These are phyloP conservation scores for Backusella mclennaniae DNA, from an alignment of 192 early-diverging fungal species.

Conservation along the genomic window DNA sequence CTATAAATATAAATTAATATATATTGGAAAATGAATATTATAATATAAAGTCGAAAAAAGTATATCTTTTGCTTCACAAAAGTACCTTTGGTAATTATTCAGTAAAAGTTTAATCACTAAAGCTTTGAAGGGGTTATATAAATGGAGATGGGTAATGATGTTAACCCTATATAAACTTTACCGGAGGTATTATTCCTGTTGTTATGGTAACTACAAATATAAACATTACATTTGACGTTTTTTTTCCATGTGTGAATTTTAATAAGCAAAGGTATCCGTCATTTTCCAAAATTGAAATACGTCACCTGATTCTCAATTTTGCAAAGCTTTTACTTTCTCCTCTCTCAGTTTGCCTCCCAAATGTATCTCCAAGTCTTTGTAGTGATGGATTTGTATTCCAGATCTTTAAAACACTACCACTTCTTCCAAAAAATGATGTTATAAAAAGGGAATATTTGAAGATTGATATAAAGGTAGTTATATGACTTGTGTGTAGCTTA, in stretches of 20 bases:
- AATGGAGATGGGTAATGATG: not conserved
- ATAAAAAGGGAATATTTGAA: not conserved
- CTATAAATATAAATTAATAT: not conserved
- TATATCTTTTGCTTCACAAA: not conserved
- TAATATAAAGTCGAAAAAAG: not conserved
- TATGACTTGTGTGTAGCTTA: not conserved
- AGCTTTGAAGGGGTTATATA: not conserved
- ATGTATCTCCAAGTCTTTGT: not conserved
- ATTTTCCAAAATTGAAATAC: not conserved
- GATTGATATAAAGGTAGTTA: not conserved
- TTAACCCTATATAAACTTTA: not conserved
- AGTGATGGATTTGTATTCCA: not conserved
- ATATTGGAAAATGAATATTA: not conserved
- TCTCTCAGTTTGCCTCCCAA: not conserved
- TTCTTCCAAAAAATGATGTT: not conserved
- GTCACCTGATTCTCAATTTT: not conserved
- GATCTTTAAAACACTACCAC: not conserved
- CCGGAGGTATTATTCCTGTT: not conserved
- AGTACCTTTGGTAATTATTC: not conserved
- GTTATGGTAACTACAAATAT: not conserved
- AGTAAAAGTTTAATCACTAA: not conserved
- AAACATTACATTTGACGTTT: not conserved
- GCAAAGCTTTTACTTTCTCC: not conserved
- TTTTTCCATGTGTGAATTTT: not conserved
- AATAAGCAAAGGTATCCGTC: not conserved